Base-by-base conservation (phyloP, 495 filamentous ascomycete species). In the Podospora tetraspora region DNA sequence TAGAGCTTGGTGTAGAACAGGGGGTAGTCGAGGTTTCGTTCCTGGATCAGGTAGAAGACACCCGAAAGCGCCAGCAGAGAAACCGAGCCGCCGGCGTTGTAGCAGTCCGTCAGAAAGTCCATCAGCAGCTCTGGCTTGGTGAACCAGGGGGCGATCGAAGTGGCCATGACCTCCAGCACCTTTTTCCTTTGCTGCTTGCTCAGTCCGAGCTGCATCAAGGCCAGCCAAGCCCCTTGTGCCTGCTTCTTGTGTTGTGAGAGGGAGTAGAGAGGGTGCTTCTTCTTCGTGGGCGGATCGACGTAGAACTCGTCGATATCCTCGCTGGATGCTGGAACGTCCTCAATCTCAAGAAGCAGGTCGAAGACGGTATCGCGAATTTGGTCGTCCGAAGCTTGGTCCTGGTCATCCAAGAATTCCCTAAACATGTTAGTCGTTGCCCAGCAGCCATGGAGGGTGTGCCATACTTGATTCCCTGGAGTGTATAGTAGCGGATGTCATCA, bases 81-180 rank as follows among this genome's bases (percentile, higher is more conserved):
- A 10, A 85, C 91, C 6, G 91, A 88, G 64, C 95, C 95, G 62
- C 96, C 94, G 21, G 86, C 77, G 71, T 97, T 86, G 79, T 94
- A 98, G 19, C 89, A 94, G 78, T 96, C 93, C 2, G 93, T 97
- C 52, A 99, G 80, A 79, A 98, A 98, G 81, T 99, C 96, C 89
- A 97, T 94, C n/a, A 99, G 84, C 9, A 94, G 82, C 73, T 97
- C 93, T 7, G 91, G 88, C 43, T 91, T 89, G 37, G 79, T 85
- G 79, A 98, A 97, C 90, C 91, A 94, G 1, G 95, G 94, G 61
- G 90, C 89, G 64, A 98, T 93, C 22, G 84, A 86, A 68, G 83
- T 82, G 5, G 91, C 84, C 83, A 96, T 90, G 62, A 88, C 82
- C 21, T 87, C 84, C 29, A 99, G 81, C 1, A 96, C 80, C 37